Percentiles rank a stretch among this genome's conserved stretches.
Evolutionary conservation across 1,284 basidiomycete genomes (phyloP).

Genomic region (Apiotrichum montevideense): DNA sequence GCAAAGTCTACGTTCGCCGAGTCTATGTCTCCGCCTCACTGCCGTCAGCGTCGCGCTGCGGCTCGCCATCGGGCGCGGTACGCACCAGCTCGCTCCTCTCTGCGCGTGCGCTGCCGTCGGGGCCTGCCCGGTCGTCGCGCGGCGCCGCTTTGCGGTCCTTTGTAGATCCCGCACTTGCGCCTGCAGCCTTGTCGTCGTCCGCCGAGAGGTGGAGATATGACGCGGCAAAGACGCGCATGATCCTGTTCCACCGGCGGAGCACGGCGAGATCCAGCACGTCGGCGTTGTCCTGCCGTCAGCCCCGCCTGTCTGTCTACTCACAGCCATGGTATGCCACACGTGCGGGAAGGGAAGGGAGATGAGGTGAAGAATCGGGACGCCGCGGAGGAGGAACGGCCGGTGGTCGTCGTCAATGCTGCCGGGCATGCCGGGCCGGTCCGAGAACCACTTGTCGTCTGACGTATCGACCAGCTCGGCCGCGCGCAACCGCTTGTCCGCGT

Average conservation of each 20-base stretch:
- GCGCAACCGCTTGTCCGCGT: constrained; percentile 60
- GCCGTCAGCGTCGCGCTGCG: too few species aligned
- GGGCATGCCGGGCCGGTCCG: constrained; percentile 40
- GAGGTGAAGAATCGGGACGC: constrained; percentile 84
- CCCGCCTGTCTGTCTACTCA: constrained; percentile 42
- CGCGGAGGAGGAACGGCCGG: constrained; percentile 74
- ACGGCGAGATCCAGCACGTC: constrained; percentile 78
- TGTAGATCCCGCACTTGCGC: neutral
- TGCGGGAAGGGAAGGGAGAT: constrained; percentile 83
- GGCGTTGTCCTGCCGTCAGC: constrained; percentile 66
- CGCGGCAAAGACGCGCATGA: constrained; percentile 78
- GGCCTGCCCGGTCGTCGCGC: too few species aligned
- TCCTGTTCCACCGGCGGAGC: constrained; percentile 80
- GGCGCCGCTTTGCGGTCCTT: neutral
- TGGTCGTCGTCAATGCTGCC: constrained; percentile 86
- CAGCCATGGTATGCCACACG: constrained; percentile 82
- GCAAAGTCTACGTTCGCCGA: too few species aligned
- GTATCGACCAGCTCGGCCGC: constrained; percentile 27
- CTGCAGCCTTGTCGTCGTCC: constrained; percentile 6
- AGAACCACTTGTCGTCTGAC: constrained; percentile 39
- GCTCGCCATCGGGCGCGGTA: neutral
- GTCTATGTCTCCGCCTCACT: too few species aligned
- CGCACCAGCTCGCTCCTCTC: neutral
- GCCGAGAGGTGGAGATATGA: constrained; percentile 74
- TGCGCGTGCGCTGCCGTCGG: neutral